Base-by-base conservation (phyloP, 768 basidiomycete genomes). In the Tulasnella sp. region DNA sequence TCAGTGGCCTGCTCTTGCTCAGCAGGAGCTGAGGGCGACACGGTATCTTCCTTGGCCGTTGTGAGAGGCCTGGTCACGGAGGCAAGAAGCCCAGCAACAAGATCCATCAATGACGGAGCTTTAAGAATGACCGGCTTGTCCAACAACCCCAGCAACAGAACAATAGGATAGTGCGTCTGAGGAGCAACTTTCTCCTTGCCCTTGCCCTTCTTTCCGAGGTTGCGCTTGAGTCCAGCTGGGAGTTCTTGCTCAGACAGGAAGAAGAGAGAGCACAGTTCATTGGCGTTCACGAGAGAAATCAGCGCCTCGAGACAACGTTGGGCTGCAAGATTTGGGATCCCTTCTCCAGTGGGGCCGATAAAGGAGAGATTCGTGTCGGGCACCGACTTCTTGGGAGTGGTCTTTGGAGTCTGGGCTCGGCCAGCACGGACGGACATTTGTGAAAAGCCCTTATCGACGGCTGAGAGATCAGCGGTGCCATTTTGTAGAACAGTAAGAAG, bases 201-300 rank as follows among this genome's bases (percentile, higher is more conserved):
- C 86, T 98, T 98, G 12, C 96, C 96, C 86, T 98, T 98, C 86
- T 93, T 95, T 28, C 90, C 90, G 9, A 89, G 86, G 18, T 88
- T 86, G 82, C 92, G 90, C 82, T 92, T 91, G 22, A 97, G 89
- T 72, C 93, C 93, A n/a, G 89, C 89, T 8, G 94, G 93, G 46
- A 96, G 88, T 82, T 99, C 98, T 83, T 98, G 96, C 86, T 99
- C 98, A 0, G 93, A 94, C 81, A 99, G 89, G 91, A 99, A 99
- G 89, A 97, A 99, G 24, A 95, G 86, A 0, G 96, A 93, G 0
- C 95, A 94, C 24, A 90, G 85, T 81, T 96, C 93, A 85, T 98
- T 99, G 34, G 92, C 89, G 80, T 89, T 90, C 85, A 98, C 96
- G 82, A 99, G 95, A 85, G 91, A 95, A 0, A 92, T 92, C 83